Evolutionary conservation across 371 early-diverging fungal species (phyloP).

Genomic region (Mucor circinelloides): DNA sequence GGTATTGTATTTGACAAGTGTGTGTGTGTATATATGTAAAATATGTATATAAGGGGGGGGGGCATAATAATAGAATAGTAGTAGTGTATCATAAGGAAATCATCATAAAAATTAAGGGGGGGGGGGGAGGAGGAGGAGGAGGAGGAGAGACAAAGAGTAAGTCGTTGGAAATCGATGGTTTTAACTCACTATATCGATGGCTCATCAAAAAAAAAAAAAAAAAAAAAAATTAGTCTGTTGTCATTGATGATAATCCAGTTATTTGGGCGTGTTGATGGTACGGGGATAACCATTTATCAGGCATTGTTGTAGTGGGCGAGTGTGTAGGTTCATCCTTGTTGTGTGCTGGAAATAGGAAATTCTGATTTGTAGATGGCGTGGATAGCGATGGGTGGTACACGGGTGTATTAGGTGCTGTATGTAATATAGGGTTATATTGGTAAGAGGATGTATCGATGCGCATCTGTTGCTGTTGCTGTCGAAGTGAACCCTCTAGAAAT

Average conservation of each 20-base stretch:
- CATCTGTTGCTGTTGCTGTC: not conserved
- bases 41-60: not conserved
- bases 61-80: not conserved
- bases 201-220: not conserved
- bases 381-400: not conserved
- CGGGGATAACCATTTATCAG: conserved; percentile 7
- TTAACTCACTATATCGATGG: not conserved
- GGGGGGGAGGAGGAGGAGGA: too few species aligned
- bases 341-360: not conserved
- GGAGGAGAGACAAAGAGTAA: too few species aligned
- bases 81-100: not conserved
- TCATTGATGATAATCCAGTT: not conserved
- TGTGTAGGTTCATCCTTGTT: not conserved
- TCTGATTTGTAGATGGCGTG: not conserved
- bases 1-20: not conserved
- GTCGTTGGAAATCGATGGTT: not conserved
- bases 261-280: conserved; percentile 1
- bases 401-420: conserved; percentile 5
- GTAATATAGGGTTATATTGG: not conserved
- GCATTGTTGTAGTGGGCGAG: not conserved
- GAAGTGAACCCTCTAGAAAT: conserved; percentile 15
- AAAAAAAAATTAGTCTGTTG: not conserved
- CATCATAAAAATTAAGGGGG: not conserved
- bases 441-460: not conserved
- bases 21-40: not conserved